Evolutionary conservation across 495 filamentous ascomycete species (phyloP).

Genomic region (Penicillium ochrochloron): DNA sequence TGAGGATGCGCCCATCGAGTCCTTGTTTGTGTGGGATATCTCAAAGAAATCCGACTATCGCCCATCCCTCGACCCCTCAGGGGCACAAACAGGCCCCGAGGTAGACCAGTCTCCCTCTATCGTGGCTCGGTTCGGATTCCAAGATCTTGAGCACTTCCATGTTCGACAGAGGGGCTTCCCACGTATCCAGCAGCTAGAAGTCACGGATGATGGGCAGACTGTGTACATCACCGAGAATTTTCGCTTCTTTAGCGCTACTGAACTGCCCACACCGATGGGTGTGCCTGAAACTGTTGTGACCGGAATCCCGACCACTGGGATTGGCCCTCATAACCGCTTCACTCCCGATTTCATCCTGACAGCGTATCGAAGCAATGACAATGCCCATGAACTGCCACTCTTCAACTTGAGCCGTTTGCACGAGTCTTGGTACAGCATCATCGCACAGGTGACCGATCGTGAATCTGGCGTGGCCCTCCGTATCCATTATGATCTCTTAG

Average conservation of each 20-base stretch:
- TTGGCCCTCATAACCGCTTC: slow-evolving; percentile 47
- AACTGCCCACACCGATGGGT: slow-evolving; percentile 9
- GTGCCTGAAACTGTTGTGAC: slow-evolving; percentile 48
- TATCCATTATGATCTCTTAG: slow-evolving; percentile 43
- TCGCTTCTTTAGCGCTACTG: not conserved
- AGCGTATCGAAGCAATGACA: slow-evolving; percentile 44
- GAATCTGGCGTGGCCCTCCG: slow-evolving; percentile 59
- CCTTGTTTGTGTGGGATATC: slow-evolving; percentile 71
- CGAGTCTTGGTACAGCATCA: slow-evolving; percentile 46
- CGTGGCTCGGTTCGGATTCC: slow-evolving; percentile 59
- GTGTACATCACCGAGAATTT: slow-evolving; percentile 56
- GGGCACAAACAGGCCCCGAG: slow-evolving; percentile 37
- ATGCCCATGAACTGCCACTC: slow-evolving; percentile 20
- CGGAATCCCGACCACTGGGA: slow-evolving; percentile 57
- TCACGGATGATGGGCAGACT: slow-evolving; percentile 51
- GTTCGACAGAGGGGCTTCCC: slow-evolving; percentile 63
- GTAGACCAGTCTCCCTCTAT: slow-evolving; percentile 52
- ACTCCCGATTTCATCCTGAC: slow-evolving; percentile 40
- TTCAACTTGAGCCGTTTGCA: not conserved
- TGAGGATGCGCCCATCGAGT: slow-evolving; percentile 64
- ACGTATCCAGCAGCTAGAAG: slow-evolving; percentile 53
- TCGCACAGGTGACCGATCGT: slow-evolving; percentile 58
- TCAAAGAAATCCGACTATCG: slow-evolving; percentile 57
- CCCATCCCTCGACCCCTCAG: slow-evolving; percentile 59
- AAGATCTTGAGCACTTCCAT: slow-evolving; percentile 59